Evolutionary conservation across 768 basidiomycete genomes (phyloP), one percentile per base, ranked within the genome.

Genomic region (Mycena alexandri): DNA sequence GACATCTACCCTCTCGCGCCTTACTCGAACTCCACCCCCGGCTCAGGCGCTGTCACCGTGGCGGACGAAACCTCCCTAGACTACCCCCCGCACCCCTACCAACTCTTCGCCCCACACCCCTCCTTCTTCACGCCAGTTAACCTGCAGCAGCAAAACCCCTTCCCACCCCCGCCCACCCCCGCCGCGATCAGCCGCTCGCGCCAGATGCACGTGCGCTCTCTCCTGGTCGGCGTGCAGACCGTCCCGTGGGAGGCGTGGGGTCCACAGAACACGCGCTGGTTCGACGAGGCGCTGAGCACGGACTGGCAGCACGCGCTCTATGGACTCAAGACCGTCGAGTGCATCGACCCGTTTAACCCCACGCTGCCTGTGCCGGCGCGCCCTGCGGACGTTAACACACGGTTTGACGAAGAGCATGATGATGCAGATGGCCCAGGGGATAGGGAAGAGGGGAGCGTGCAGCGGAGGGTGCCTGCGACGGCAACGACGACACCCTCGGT

Each of bases 281-380:
- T 87, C 68, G 78, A 80, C 60, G 85, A 86, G 69, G 77, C 77
- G 53, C 71, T 84, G 47, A 83, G 79, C 71, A 85, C 84, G 7
- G 85, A 88, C 71, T 87, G 86, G 86, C 85, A 87, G 72, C 84
- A 86, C 69, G 84, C 86, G 21, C 78, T 86, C 33, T 85, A 85
- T 69, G 87, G 87, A 8, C 75, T 84, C 62, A 77, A 85, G 24
- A 84, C 86, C 8, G 81, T 84, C 11, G 87, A 86, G 66, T 83
- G 81, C 67, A 75, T 86, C 12, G 71, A 72, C 61, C 59, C 68
- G 41, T 65, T 61, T 59, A 72, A 65, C 48, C 58, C 65, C 60
- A 21, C 58, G 36, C 62, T 33, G 24, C 65, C 69, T 19, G 47
- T 67, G 19, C 38, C 56, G 12, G 60, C 47, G 50, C 55, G 53